Evolutionary conservation across 345 rosid genomes (phyloP), one percentile per base, ranked within the genome.

Genomic region (Bruguiera sexangula): DNA sequence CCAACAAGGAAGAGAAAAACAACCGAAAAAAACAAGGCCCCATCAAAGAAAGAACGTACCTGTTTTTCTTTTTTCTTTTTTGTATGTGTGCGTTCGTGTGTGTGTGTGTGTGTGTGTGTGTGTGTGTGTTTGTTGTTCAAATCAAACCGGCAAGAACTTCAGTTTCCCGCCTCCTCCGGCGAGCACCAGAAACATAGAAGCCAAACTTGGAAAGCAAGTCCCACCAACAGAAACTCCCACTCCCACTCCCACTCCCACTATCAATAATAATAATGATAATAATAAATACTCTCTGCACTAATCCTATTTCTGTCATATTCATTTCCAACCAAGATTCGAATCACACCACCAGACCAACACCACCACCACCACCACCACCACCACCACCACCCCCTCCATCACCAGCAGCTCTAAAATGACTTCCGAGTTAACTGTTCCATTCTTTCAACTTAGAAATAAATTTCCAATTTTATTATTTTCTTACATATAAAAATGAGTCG

Each of bases 131-230:
- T 24, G 16, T 15, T 20, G 53, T 70, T 62, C 30, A 70, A 76
- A 63, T 80, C 69, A 73, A 80, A 73, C 50, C 24, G 63, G 26
- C 74, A 71, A 36, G 79, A 63, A 54, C 55, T 70, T 46, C 56
- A 69, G 71, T 78, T 86, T 86, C 87, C 84, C 83, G 88, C 85
- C 67, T 43, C 50, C 50, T 43, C 50, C 50, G 50, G 50, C 53
- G 21, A 34, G 50, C 36, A 56, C 39, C 71, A 37, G 8, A 68
- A 27, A 19, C 59, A 15, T 30, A 69, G 76, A 59, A 57, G 39
- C 36, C 31, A 46, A 57, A 62, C 6, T 11, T 10, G 71, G 34
- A 55, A 68, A 50, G 24, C 37, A 56, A 73, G 50, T 9, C 56
- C 66, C 13, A 46, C 53, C 31, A 65, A 52, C 31, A 48, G 61